These are phyloP conservation scores for Thielaviopsis cerberus DNA, from an alignment of 2,329 filamentous ascomycete species.

Conservation along the genomic window DNA sequence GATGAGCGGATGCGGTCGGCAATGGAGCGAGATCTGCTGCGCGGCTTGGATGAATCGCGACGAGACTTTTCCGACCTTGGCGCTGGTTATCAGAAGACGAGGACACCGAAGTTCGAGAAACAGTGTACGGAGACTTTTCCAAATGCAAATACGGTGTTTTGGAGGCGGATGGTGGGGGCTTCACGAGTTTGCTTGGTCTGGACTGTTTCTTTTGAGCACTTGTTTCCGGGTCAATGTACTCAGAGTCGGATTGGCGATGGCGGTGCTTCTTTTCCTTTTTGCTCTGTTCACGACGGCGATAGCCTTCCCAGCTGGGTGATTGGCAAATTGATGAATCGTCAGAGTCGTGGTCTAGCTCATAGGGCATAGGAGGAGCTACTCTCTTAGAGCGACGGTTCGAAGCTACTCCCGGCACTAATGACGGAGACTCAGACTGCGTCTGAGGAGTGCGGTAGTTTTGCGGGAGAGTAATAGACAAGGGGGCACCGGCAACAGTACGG, in stretches of 20 bases:
- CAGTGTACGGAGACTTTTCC: not conserved
- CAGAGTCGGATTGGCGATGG: not conserved
- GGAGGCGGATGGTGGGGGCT: slow-evolving; percentile 11
- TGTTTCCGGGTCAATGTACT: not conserved
- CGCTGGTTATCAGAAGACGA: not conserved
- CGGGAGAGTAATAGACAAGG: not conserved
- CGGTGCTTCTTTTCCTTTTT: not conserved
- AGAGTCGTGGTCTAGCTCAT: not conserved
- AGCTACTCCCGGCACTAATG: not conserved
- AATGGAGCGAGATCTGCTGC: slow-evolving; percentile 9
- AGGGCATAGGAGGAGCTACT: not conserved
- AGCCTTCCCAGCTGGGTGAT: not conserved
- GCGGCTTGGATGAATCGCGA: slow-evolving; percentile 1
- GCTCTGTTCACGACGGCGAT: not conserved
- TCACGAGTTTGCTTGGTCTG: slow-evolving; percentile 2
- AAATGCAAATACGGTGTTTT: slow-evolving; percentile 9
- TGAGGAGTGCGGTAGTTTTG: not conserved
- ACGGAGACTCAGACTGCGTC: not conserved
- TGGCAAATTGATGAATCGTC: slow-evolving; percentile 2
- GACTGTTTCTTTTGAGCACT: not conserved
- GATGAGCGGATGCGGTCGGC: slow-evolving; percentile 7
- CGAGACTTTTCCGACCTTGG: not conserved
- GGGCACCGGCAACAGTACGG: not conserved
- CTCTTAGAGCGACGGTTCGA: not conserved
- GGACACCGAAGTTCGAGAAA: not conserved